These are phyloP conservation scores for Corylus americana DNA, from an alignment of 306 rosid species.

Conservation along the genomic window DNA sequence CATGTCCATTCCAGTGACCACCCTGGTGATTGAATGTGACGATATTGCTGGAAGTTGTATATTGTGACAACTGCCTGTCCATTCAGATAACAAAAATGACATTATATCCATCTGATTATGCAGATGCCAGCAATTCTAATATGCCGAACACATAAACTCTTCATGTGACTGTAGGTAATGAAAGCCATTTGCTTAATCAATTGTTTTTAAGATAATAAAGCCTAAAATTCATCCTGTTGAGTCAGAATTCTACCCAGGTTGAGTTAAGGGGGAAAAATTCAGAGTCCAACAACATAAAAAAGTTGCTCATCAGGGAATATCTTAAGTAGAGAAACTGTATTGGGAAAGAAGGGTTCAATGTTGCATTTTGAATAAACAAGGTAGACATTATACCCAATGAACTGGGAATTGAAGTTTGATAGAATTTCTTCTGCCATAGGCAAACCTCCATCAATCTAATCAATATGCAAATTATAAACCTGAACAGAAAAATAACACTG, in stretches of 20 bases:
- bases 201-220: neutral
- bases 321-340: neutral
- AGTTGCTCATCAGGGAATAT: neutral
- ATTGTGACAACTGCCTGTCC: conserved; percentile 73
- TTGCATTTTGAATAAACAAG: neutral
- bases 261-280: neutral
- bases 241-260: neutral
- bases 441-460: neutral
- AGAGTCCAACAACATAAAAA: neutral
- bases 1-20: conserved; percentile 86
- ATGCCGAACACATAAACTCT: neutral
- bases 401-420: neutral
- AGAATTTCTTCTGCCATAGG: neutral
- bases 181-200: neutral
- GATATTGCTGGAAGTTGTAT: conserved; percentile 76
- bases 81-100: conserved; percentile 28
- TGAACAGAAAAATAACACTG: neutral
- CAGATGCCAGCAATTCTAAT: conserved; percentile 9
- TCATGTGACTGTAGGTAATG: neutral
- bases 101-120: conserved; percentile 19
- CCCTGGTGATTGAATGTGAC: conserved; percentile 78
- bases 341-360: neutral
- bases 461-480: neutral
- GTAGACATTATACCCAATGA: neutral
- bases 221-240: neutral